Evolutionary conservation across 2,329 filamentous ascomycete species (phyloP).

Genomic region (Colletotrichum sp.): DNA sequence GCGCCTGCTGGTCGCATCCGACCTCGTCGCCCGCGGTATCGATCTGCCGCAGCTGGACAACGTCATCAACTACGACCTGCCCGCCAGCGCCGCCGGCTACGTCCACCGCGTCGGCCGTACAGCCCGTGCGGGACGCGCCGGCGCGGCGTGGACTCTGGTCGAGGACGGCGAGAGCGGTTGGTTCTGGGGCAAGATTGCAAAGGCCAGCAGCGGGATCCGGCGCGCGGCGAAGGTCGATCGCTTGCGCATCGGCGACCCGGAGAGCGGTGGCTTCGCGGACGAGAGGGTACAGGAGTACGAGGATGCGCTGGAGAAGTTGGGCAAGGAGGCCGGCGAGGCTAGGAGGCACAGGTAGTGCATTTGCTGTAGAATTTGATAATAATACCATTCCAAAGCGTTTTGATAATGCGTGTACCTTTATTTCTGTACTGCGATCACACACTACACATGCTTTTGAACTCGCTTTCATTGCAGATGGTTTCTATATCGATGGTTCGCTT

Average conservation of each 20-base stretch:
- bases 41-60: constrained; percentile 81
- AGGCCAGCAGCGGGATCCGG: constrained; percentile 51
- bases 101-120: constrained; percentile 93
- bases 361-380: neutral
- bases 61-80: constrained; percentile 94
- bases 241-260: constrained; percentile 42
- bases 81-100: constrained; percentile 80
- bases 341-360: constrained; percentile 18
- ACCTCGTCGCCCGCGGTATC: constrained; percentile 90
- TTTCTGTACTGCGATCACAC: neutral
- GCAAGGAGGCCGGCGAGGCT: constrained; percentile 59
- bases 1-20: constrained; percentile 84
- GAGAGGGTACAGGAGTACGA: constrained; percentile 54
- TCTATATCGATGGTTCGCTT: neutral
- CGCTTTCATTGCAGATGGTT: neutral
- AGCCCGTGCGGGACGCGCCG: constrained; percentile 77
- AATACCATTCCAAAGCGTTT: neutral
- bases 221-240: constrained; percentile 52
- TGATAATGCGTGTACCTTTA: neutral
- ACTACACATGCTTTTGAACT: neutral
- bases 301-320: constrained; percentile 64
- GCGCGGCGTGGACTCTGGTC: constrained; percentile 86
- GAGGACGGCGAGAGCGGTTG: constrained; percentile 83
- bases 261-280: constrained; percentile 47
- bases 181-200: constrained; percentile 87